These are phyloP conservation scores for Papiliotrema nemorosa DNA, from an alignment of 1,284 basidiomycete species.

Conservation along the genomic window DNA sequence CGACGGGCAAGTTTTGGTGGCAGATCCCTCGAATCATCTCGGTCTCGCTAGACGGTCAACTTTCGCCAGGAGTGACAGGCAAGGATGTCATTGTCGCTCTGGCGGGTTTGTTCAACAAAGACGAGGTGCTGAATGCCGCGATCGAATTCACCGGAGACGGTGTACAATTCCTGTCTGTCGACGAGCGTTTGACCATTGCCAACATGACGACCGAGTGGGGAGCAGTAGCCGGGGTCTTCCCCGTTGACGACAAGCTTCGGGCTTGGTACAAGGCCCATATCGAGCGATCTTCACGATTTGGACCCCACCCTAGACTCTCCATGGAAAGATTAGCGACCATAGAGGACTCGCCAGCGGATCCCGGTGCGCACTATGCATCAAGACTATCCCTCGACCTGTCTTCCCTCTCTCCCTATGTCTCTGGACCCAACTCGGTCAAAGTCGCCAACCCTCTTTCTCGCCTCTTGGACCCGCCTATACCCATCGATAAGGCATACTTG, in stretches of 20 bases:
- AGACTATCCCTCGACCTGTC: slow-evolving; percentile 90
- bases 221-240: slow-evolving; percentile 92
- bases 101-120: slow-evolving; percentile 93
- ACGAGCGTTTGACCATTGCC: slow-evolving; percentile 90
- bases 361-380: slow-evolving; percentile 76
- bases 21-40: slow-evolving; percentile 96
- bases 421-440: slow-evolving; percentile 97
- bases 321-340: slow-evolving; percentile 65
- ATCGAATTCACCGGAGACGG: slow-evolving; percentile 97
- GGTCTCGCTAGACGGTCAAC: slow-evolving; percentile 79
- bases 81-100: slow-evolving; percentile 98
- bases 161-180: slow-evolving; percentile 72
- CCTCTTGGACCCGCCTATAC: slow-evolving; percentile 69
- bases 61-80: slow-evolving; percentile 87
- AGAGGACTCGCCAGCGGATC: slow-evolving; percentile 65
- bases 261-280: slow-evolving; percentile 71
- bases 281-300: slow-evolving; percentile 13
- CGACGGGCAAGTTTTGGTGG: slow-evolving; percentile 99
- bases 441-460: slow-evolving; percentile 83
- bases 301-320: slow-evolving; percentile 78
- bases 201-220: slow-evolving; percentile 99
- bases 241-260: slow-evolving; percentile 77
- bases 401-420: slow-evolving; percentile 90
- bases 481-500: slow-evolving; percentile 96
- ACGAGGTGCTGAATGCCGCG: slow-evolving; percentile 96